Percentiles rank a stretch among this genome's conserved stretches.
phyloP scores from a whole-genome alignment of 305 asterid species.

The Fraxinus xanthoxyloides region DNA sequence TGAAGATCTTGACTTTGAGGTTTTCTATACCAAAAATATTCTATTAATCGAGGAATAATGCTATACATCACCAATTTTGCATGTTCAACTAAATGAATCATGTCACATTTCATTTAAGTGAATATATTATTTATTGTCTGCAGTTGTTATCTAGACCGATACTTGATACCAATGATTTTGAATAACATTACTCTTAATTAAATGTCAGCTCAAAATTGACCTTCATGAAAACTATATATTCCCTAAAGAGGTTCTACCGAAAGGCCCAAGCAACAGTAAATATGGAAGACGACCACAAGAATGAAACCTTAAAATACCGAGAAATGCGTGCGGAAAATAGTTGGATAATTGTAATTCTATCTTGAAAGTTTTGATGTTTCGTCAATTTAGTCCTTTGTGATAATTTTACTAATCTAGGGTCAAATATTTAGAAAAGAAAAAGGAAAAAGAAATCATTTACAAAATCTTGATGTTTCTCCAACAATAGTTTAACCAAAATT shows the following conservation, averaged over 20 bases:
- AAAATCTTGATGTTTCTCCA: not conserved
- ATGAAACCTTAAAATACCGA: slow-evolving; percentile 2
- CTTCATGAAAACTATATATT: not conserved
- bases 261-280: not conserved
- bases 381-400: not conserved
- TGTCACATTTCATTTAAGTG: too few species aligned
- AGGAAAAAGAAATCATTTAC: not conserved
- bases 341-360: not conserved
- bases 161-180: too few species aligned
- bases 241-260: not conserved
- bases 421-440: not conserved
- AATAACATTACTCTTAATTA: not conserved
- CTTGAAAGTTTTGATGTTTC: not conserved
- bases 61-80: too few species aligned
- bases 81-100: too few species aligned
- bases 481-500: not conserved
- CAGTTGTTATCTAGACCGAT: too few species aligned
- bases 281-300: not conserved
- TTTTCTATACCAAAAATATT: not conserved
- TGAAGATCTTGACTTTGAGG: not conserved
- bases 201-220: not conserved
- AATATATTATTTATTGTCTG: too few species aligned
- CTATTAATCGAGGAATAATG: too few species aligned
- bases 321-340: not conserved
- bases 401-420: not conserved